Base-by-base conservation (phyloP, 257 asterid species). In the Lantana camara region DNA sequence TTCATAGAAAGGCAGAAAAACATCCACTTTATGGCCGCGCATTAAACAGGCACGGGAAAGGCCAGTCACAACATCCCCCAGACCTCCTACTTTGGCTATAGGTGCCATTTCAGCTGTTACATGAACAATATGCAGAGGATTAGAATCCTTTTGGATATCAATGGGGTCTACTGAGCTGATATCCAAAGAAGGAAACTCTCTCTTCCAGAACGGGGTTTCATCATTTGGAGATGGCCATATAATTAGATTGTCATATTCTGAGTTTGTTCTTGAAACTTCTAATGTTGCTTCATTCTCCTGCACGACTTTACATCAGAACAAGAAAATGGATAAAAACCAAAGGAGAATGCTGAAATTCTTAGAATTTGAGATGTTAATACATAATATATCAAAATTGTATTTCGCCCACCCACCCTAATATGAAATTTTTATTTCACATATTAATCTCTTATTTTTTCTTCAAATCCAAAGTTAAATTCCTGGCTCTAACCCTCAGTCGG, bases 81-180 rank as follows among this genome's bases (percentile, higher is more conserved):
- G 88, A 53, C 98, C 98, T 42, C 98, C 98, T 0, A 90, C 95
- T 74, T 87, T 90, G 45, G 96, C 95, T 65, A 87, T 74, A 47
- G 97, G 97, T 58, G 92, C 93, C 95, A 90, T 78, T 80, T 90
- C 97, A 60, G 93, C 96, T 5, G 96, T 80, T 37, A 79, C 79
- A n/a, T 87, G 97, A 73, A 81, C 75, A 61, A 90, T 72, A 77
- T 85, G 89, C 77, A 87, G 72, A 17, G 53, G 79, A 67, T 87
- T 83, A 30, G 95, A 75, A 69, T 90, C 97, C 75, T 80, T 76
- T 55, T 68, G 79, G 45, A 77, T 73, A 60, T 55, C 70, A 58
- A 40, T 51, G 57, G 80, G 77, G 32, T 15, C 68, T 14, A 53
- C 75, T 3, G 74, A 77, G 65, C 57, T 70, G 48, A 79, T 58